Conservation (phyloP, 495 filamentous ascomycete species). For the Penicillium soppii region DNA sequence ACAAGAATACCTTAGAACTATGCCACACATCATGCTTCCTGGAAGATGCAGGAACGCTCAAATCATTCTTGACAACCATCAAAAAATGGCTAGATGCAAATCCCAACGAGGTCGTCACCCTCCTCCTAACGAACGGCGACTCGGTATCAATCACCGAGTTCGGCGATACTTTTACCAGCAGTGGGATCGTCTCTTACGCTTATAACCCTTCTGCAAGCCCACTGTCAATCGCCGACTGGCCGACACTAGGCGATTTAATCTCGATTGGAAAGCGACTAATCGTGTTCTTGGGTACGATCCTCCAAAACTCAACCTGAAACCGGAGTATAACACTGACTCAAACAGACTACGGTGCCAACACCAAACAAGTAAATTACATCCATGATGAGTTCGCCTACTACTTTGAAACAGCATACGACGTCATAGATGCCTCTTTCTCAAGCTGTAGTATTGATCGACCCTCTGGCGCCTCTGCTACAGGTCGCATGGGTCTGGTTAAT, state of each 20-base stretch:
- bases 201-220: slow-evolving; percentile 47
- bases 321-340: neutral
- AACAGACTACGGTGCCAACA: slow-evolving; percentile 50
- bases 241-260: slow-evolving; percentile 63
- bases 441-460: slow-evolving; percentile 66
- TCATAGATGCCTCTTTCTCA: slow-evolving; percentile 46
- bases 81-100: slow-evolving; percentile 64
- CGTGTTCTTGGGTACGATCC: slow-evolving; percentile 53
- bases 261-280: slow-evolving; percentile 57
- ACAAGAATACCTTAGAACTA: slow-evolving; percentile 51
- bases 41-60: slow-evolving; percentile 62
- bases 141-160: slow-evolving; percentile 48
- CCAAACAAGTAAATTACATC: slow-evolving; percentile 56
- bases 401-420: slow-evolving; percentile 70
- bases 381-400: slow-evolving; percentile 67
- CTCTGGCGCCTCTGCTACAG: slow-evolving; percentile 36
- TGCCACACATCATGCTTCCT: slow-evolving; percentile 67
- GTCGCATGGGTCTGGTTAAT: slow-evolving; percentile 58
- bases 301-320: neutral
- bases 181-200: slow-evolving; percentile 58
- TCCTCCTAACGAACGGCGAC: slow-evolving; percentile 69
- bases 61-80: slow-evolving; percentile 55
- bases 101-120: slow-evolving; percentile 66
- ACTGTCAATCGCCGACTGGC: slow-evolving; percentile 51
- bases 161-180: slow-evolving; percentile 50